phyloP scores from a whole-genome alignment of 1,139 yeast species.

The Candida glucosophila region DNA sequence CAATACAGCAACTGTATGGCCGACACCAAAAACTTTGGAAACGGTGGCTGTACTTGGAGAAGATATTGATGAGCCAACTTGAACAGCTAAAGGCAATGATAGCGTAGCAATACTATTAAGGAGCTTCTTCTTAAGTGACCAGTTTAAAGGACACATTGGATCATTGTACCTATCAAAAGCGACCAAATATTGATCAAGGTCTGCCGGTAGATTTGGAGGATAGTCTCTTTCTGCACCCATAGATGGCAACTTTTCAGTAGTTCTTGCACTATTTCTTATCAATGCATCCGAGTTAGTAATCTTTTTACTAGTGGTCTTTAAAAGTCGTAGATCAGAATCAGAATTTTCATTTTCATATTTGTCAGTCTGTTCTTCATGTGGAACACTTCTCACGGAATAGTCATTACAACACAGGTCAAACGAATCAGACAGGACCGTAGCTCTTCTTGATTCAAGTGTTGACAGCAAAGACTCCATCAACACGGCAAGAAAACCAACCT shows the following conservation, averaged over 20 bases:
- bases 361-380: no score
- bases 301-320: constrained; percentile 1
- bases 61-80: constrained; percentile 60
- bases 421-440: no score
- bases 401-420: no score
- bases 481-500: no score
- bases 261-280: not conserved
- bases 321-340: not conserved
- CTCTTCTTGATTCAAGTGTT: no score
- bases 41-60: constrained; percentile 25
- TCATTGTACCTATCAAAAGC: constrained; percentile 54
- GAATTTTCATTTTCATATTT: no score
- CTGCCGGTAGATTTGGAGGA: constrained; percentile 45
- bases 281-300: not conserved
- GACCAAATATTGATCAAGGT: constrained; percentile 43
- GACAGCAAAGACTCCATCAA: no score
- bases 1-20: constrained; percentile 24
- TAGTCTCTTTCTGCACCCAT: constrained; percentile 43
- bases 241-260: constrained; percentile 15
- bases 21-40: constrained; percentile 21
- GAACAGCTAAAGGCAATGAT: constrained; percentile 17
- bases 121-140: constrained; percentile 37
- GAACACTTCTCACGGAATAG: no score
- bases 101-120: constrained; percentile 31
- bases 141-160: constrained; percentile 56